These are phyloP conservation scores for Adansonia digitata DNA, from an alignment of 345 rosid genomes.

Conservation along the genomic window DNA sequence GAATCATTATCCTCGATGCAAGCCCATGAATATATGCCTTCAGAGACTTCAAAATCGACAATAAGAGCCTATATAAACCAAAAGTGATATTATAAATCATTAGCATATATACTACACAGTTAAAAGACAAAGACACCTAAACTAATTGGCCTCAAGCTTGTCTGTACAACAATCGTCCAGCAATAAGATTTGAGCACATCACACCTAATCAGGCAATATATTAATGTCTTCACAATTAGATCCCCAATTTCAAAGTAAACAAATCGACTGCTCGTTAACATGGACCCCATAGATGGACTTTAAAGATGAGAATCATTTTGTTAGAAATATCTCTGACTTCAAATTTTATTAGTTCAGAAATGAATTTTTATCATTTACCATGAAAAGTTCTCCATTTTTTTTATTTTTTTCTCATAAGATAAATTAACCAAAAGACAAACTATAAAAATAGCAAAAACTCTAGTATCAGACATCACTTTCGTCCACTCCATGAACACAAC, in stretches of 20 bases:
- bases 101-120: background rate
- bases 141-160: background rate
- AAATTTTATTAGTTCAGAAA: background rate
- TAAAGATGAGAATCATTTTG: background rate
- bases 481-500: background rate
- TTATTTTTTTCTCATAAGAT: too few relatives aligned
- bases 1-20: constrained; percentile 62
- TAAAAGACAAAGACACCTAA: background rate
- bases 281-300: background rate
- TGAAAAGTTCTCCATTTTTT: background rate
- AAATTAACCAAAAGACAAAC: background rate
- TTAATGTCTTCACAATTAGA: background rate
- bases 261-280: background rate
- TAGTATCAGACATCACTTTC: background rate
- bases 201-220: background rate
- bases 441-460: background rate
- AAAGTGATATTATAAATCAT: background rate
- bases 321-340: background rate
- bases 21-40: constrained; percentile 89
- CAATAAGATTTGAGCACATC: background rate
- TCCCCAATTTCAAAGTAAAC: background rate
- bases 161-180: background rate
- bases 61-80: constrained; percentile 47
- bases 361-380: background rate
- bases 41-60: constrained; percentile 90